phyloP scores from a whole-genome alignment of 768 basidiomycete genomes.

The Epithele typhae region DNA sequence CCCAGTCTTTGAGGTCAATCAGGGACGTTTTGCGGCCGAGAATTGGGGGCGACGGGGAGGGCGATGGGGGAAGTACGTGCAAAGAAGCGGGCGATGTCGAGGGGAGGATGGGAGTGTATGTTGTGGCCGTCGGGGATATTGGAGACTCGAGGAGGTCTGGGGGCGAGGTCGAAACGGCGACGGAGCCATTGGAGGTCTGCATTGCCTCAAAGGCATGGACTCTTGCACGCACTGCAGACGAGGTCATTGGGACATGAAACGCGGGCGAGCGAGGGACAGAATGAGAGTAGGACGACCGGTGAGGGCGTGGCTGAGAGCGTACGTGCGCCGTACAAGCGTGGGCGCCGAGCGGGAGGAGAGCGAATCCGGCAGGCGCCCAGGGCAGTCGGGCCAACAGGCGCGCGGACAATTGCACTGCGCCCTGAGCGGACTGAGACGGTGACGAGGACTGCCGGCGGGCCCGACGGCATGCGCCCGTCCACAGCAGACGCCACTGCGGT shows the following conservation, averaged over 20 bases:
- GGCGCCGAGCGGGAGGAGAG: too few species aligned
- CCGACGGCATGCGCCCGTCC: too few species aligned
- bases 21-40: conserved; percentile 47
- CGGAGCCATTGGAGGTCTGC: conserved; percentile 20
- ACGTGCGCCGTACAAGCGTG: too few species aligned
- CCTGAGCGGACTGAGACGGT: too few species aligned
- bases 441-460: too few species aligned
- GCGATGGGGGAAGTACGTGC: conserved; percentile 13
- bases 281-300: neutral
- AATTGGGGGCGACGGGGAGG: conserved; percentile 23
- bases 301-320: too few species aligned
- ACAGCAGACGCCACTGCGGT: too few species aligned
- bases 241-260: conserved; percentile 3
- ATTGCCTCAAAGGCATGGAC: conserved; percentile 65
- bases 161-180: conserved; percentile 18
- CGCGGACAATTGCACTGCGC: too few species aligned
- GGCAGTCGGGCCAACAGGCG: too few species aligned
- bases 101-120: conserved; percentile 39
- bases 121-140: conserved; percentile 42
- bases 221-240: conserved; percentile 42
- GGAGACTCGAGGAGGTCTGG: conserved; percentile 44
- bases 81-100: conserved; percentile 23
- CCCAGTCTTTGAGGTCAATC: conserved; percentile 72
- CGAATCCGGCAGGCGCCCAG: too few species aligned
- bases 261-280: neutral